phyloP scores from a whole-genome alignment of 208 protist species.

The Trypanosoma brucei region DNA sequence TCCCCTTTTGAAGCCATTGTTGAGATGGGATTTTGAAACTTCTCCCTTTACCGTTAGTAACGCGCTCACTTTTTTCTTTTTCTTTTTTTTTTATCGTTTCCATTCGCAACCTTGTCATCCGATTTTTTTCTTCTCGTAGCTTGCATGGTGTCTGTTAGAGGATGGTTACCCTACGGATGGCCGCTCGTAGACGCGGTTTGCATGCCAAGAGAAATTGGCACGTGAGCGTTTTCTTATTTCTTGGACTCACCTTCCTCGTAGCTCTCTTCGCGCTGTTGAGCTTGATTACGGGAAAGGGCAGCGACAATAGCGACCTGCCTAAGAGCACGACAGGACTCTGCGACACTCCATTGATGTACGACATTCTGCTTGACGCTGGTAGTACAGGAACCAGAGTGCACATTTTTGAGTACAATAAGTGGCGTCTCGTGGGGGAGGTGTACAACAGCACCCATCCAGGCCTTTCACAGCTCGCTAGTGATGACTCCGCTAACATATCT shows the following conservation, averaged over 20 bases:
- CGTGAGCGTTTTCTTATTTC: neutral
- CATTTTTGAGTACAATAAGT: constrained; percentile 42
- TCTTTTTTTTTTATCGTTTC: neutral
- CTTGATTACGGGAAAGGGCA: neutral
- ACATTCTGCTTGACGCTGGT: constrained; percentile 66
- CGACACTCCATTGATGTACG: constrained; percentile 23
- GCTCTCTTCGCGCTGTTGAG: neutral
- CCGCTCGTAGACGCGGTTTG: neutral
- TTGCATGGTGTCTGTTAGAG: neutral
- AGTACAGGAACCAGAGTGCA: constrained; percentile 69
- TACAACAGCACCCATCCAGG: constrained; percentile 44
- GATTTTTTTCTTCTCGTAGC: neutral
- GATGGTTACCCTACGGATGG: neutral
- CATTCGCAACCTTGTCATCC: neutral
- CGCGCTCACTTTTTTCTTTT: too few relatives aligned
- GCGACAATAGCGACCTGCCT: neutral
- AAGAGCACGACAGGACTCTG: neutral
- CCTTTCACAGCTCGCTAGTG: constrained; percentile 30
- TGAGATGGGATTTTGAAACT: too few relatives aligned
- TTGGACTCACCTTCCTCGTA: neutral
- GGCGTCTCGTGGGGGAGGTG: constrained; percentile 34
- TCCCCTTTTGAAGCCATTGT: too few relatives aligned
- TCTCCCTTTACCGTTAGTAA: too few relatives aligned
- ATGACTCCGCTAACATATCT: constrained; percentile 15
- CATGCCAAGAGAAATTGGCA: neutral